Evolutionary conservation across 495 filamentous ascomycete genomes (phyloP).

Genomic region (Hyaloscypha finlandica): DNA sequence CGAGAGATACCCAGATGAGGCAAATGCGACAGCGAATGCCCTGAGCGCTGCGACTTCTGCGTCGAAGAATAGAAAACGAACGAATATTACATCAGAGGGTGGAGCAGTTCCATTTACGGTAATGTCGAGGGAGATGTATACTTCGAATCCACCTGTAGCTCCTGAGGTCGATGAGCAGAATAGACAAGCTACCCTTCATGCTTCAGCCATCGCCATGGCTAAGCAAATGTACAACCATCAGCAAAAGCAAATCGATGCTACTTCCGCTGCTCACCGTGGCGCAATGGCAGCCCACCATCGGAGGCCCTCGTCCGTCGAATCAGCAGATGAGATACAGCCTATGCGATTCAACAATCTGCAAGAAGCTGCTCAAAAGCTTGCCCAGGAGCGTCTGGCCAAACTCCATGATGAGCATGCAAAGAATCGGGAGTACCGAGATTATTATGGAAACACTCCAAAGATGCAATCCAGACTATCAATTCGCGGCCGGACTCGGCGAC

Average conservation of each 20-base stretch:
- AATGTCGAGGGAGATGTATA: constrained; percentile 67
- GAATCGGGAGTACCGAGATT: constrained; percentile 61
- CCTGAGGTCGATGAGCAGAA: constrained; percentile 73
- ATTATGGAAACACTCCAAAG: constrained; percentile 62
- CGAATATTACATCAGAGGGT: constrained; percentile 12
- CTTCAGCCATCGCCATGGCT: constrained; percentile 85
- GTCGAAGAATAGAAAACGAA: constrained; percentile 33
- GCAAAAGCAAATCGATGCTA: constrained; percentile 55
- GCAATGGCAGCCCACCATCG: constrained; percentile 40
- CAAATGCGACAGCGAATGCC: constrained; percentile 63
- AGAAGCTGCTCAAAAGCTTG: constrained; percentile 81
- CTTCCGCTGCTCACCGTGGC: constrained; percentile 32
- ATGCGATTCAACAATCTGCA: constrained; percentile 55
- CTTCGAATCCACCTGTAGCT: constrained; percentile 70
- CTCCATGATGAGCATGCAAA: constrained; percentile 69
- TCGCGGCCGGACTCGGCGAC: constrained; percentile 51
- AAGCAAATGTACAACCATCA: constrained; percentile 76
- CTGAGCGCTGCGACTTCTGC: constrained; percentile 66
- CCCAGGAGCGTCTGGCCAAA: constrained; percentile 77
- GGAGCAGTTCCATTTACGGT: constrained; percentile 44
- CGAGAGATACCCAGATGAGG: constrained; percentile 55
- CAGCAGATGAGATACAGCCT: constrained; percentile 24
- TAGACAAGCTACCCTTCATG: constrained; percentile 68
- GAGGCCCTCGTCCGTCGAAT: constrained; percentile 33
- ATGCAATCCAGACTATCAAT: constrained; percentile 56